Evolutionary conservation across 257 asterid genomes (phyloP), one percentile per base, ranked within the genome.

Genomic region (Solanum okadae): DNA sequence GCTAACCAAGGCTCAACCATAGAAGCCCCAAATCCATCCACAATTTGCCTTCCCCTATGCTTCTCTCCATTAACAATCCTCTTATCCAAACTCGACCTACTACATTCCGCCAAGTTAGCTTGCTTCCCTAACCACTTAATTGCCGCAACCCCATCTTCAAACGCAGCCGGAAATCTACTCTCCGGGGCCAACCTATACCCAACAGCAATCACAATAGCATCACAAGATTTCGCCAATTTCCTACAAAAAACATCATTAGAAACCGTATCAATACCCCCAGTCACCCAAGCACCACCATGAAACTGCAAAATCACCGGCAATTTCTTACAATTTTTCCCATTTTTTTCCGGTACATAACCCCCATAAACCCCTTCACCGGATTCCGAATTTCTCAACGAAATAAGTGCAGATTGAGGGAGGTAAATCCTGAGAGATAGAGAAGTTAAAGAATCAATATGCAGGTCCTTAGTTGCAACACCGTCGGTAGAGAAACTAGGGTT

Each of bases 181-280:
- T 95, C 99, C 18, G 98, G 98, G 12, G 99, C 99, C 92, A 95
- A 52, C 90, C 99, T 93, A 84, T 95, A 96, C 68, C 99, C 99
- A 13, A 96, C 98, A 4, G 98, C 93, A 88, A 95, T 95, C 77
- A 94, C 98, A 87, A 96, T 90, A n/a, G 96, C 95, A 72, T 96
- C 98, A 59, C 98, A 95, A 90, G 88, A 71, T 65, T 89, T 93
- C 90, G 98, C 98, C 8, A 95, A 23, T 89, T 96, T 91, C 96
- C 96, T 90, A 75, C 98, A 95, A 35, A 96, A 95, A 85, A 68
- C 89, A 90, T 96, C 98, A 49, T 93, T 96, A 44, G 94, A 94
- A 34, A 86, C 94, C 16, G 98, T 94, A 86, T 96, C 94, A 86
- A 88, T 79, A 10, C 98, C 98, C 59, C 98, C 98, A 85, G 90